Conservation (phyloP, 352 stramenopile species). For the Phytophthora melonis region DNA sequence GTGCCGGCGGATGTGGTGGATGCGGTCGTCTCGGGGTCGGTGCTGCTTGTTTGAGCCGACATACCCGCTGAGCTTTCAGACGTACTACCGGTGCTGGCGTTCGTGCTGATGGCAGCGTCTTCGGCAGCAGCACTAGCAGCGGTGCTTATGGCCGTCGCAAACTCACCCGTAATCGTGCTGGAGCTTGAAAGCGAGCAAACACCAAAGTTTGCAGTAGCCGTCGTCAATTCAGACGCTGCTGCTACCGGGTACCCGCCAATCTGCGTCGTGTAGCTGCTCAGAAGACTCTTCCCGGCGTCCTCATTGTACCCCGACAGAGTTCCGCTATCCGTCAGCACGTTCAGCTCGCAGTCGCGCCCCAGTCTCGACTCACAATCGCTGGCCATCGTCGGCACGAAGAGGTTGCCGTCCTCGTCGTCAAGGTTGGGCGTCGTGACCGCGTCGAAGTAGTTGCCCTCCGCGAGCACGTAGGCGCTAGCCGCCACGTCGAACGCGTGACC, state of each 20-base stretch:
- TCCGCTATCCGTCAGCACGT: constrained; percentile 24
- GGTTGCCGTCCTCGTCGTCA: constrained; percentile 7
- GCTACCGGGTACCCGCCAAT: constrained; percentile 13
- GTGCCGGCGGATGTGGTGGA: too few relatives aligned
- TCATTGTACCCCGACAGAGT: constrained; percentile 11
- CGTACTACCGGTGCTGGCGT: too few relatives aligned
- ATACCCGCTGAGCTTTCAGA: too few relatives aligned
- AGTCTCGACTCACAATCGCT: constrained; percentile 18
- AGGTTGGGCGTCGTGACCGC: constrained; percentile 21
- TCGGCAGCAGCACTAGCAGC: too few relatives aligned
- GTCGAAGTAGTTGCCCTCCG: constrained; percentile 58
- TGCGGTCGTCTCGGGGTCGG: too few relatives aligned
- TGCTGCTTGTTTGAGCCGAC: too few relatives aligned
- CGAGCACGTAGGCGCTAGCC: constrained; percentile 34
- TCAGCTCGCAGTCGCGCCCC: constrained; percentile 25
- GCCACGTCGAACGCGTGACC: background rate
- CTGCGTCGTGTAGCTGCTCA: constrained; percentile 16
- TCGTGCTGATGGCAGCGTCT: too few relatives aligned
- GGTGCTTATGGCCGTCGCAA: too few relatives aligned
- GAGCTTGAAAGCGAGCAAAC: constrained; percentile 12
- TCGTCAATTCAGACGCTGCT: constrained; percentile 10
- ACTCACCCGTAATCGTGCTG: too few relatives aligned
- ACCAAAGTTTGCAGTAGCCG: constrained; percentile 22
- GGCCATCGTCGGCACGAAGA: constrained; percentile 25
- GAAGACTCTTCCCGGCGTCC: constrained; percentile 7